Evolutionary conservation across 2,329 filamentous ascomycete genomes (phyloP), one percentile per base, ranked within the genome.

Genomic region (Blastomyces gilchristii): DNA sequence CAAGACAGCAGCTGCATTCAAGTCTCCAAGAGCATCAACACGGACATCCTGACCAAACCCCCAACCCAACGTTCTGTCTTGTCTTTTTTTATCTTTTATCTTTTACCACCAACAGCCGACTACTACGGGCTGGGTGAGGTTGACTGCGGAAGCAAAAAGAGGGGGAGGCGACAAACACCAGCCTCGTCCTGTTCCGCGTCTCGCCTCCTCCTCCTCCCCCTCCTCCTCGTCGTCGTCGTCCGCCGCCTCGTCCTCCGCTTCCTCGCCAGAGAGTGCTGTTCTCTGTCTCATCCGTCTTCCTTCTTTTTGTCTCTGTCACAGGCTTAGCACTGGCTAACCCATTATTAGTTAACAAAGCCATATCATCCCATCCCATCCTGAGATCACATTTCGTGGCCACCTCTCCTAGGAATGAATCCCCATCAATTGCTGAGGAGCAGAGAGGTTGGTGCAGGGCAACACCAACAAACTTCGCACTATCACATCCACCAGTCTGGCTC

Each of bases 111-210:
- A 43, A 43, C 39, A 2, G 39, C 39, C 39, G 14, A 41, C 25
- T 31, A 11, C 50, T 54, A 16, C 50, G 14, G 25, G 25, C 49
- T 11, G 28, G 11, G 25, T 31, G 47, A 50, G 18, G 47, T 22
- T 22, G n/a, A 52, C 14, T 37, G 28, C 16, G 52, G 52, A 54
- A 8, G 31, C 7, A 57, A 57, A 57, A 57, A 57, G 31, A 57
- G 54, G 54, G 54, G 54, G 37, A 57, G 54, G 54, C 54, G 54
- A 25, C 8, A 41, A 54, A 54, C 25, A 14, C 31, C 50, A 53
- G 50, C 50, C 50, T 25, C 2, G 8, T 18, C 52, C 14, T 7
- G 14, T 28, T 34, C 25, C 52, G 2, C n/a, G 34, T 22, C 41
- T 43, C 14, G 18, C 18, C 43, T 49, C n/a, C 8, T 49, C 45